Evolutionary conservation across 768 basidiomycete genomes (phyloP), one percentile per base, ranked within the genome.

Genomic region (Collybia sp.): DNA sequence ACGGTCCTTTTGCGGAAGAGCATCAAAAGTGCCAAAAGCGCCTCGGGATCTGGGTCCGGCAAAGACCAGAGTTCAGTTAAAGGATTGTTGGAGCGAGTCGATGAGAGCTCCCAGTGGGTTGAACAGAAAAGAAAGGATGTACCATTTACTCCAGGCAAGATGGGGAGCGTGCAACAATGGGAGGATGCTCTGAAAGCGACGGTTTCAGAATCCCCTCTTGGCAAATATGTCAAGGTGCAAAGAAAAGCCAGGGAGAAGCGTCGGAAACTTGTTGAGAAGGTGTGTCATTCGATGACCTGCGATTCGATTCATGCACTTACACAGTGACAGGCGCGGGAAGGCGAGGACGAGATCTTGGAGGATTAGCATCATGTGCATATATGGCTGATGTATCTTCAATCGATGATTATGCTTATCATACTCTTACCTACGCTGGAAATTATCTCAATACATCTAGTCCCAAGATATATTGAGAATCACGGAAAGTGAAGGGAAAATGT

Each of bases 71-170:
- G 70, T 2, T 53, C 71, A 33, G 72, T 91, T 17, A 97, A 94
- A 66, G 71, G 73, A 0, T 70, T 99, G 11, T 69, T 95, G 42
- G 95, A 97, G 59, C 82, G 91, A 15, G 66, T 95, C 37, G 93
- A 98, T 52, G 88, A 90, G 56, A 91, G 87, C 50, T 74, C 76
- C 12, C 75, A 69, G 48, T 97, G 86, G 90, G 73, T 89, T 33
- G 85, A 90, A 59, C 67, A 77, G 57, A 75, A 70, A 58, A 72
- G 96, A 46, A 80, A 79, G 46, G 71, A 68, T 16, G 83, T 96
- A 2, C 65, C 67, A 17, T 93, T 98, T 55, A 76, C 80, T 3
- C 95, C 96, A 1, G 81, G 78, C 2, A 79, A 79, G 53, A 61
- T 86, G 53, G 66, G 62, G 2, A 82, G 84, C 34, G 87, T 98